Base-by-base conservation (phyloP, 1,139 yeast genomes). In the Kurtzmaniella quercitrusa region DNA sequence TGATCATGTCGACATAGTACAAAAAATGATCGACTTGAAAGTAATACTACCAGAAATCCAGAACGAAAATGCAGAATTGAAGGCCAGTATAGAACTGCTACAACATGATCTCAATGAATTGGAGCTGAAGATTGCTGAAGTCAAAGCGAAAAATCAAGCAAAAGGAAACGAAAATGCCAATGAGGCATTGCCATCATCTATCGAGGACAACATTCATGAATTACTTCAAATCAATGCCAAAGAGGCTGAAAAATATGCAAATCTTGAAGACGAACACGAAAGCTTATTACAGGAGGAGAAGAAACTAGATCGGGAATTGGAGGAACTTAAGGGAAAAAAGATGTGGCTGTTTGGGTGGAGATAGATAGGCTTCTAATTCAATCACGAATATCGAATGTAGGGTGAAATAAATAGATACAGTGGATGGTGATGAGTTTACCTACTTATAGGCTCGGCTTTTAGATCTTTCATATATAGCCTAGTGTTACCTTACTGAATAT, bases 41-140 rank as follows among this genome's bases (percentile, higher is more conserved):
- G 65, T 73, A 14, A 58, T 57, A 34, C 54, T 71, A 21, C 77
- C 77, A 0, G 77, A 73, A 46, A 76, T 93, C 36, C 82, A 91
- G 8, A 85, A 85, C 59, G 95, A 77, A 45, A 77, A 85, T 42
- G 89, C 84, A 10, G 82, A 85, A 19, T 64, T 90, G 25, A 70
- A 73, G 42, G 85, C 81, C 42, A 85, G 80, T 45, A 89, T 89
- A 48, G 75, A 72, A 19, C 75, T 75, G 39, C 66, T 90, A 47
- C 64, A 70, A 44, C 58, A 65, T 2, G 82, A 81, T 48, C 74
- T 86, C 17, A 66, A 66, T 2, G 80, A 78, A 19, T 63, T 85
- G 46, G 77, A 71, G 44, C 58, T 66, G 33, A 72, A 77, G 52
- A 57, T 71, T 2, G 23, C 36, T 7, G 43, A 43, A 37, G 34